Conservation (phyloP, 495 filamentous ascomycete species). For the Penicillium antarcticum region DNA sequence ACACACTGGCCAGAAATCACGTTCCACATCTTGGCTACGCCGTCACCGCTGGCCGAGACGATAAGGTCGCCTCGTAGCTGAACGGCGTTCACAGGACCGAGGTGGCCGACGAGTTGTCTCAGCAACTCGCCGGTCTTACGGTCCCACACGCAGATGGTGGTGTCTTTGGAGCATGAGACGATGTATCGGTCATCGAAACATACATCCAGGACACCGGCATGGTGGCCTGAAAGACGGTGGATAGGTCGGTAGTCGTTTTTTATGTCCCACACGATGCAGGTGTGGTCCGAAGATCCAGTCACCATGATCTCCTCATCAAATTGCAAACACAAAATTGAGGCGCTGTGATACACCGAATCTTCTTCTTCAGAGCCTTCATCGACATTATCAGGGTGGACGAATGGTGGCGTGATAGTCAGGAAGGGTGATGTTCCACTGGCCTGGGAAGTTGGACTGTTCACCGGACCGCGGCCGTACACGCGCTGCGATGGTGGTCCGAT, state of each 20-base stretch:
- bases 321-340: constrained; percentile 90
- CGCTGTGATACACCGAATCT: constrained; percentile 61
- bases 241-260: constrained; percentile 72
- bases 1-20: constrained; percentile 78
- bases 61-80: constrained; percentile 88
- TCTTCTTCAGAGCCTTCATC: constrained; percentile 27
- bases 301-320: constrained; percentile 91
- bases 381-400: constrained; percentile 28
- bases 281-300: constrained; percentile 88
- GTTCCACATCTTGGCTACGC: constrained; percentile 91
- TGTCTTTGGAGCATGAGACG: constrained; percentile 93
- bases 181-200: constrained; percentile 90
- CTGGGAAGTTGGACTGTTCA: constrained; percentile 37
- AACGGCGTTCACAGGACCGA: constrained; percentile 91
- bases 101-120: constrained; percentile 75
- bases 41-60: constrained; percentile 90
- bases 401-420: constrained; percentile 43
- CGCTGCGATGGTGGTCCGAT: constrained; percentile 55
- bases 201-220: constrained; percentile 85
- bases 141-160: constrained; percentile 89
- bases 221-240: constrained; percentile 70
- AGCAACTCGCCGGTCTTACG: constrained; percentile 69
- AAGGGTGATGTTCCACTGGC: constrained; percentile 42
- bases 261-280: constrained; percentile 89
- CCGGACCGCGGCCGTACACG: constrained; percentile 23